Base-by-base conservation (phyloP, 2,329 filamentous ascomycete genomes). In the Pseudocercospora eumusae region DNA sequence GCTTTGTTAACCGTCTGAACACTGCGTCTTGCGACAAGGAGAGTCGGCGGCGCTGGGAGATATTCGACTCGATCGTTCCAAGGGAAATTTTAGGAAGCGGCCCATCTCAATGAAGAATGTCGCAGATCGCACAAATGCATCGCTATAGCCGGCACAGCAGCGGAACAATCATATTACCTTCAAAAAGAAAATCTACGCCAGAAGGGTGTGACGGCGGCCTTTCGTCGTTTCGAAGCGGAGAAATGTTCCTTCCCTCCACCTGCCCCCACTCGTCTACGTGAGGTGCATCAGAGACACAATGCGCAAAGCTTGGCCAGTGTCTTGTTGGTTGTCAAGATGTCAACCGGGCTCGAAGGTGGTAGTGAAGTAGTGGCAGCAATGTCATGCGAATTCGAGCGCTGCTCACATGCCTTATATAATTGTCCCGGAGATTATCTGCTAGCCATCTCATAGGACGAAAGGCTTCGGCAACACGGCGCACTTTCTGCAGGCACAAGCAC, bases 391-490 rank as follows among this genome's bases (percentile, higher is more conserved):
- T 4, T 18, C n/a, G 36, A 40, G 36, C n/a, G 36, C 36, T 40
- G 36, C 36, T 40, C 36, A 40, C 36, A 40, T 40, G 36, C 36
- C 36, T 40, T 18, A 6, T 25, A 25, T 6, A 6, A 40, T 40
- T 18, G 36, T 40, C 36, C 36, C 15, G 15, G 36, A n/a, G 36
- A 40, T 40, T 18, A 40, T 40, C 36, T 40, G 36, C 36, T 18
- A 40, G 15, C 36, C 5, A 40, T 40, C 15, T 18, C 36, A 40
- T 40, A 40, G 36, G 15, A 40, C 36, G 36, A 40, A 18, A 40
- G 25, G 47, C 53, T 40, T 25, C 53, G 53, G 53, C 44, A 40
- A 56, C 9, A 44, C 53, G 53, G 53, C 53, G 53, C 53, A 33
- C 53, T 6, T 15, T 42, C 53, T 56, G 53, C 53, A 56, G 18